These are phyloP conservation scores for Delphinella strobiligena DNA, from an alignment of 2,329 filamentous ascomycete genomes.

Conservation along the genomic window DNA sequence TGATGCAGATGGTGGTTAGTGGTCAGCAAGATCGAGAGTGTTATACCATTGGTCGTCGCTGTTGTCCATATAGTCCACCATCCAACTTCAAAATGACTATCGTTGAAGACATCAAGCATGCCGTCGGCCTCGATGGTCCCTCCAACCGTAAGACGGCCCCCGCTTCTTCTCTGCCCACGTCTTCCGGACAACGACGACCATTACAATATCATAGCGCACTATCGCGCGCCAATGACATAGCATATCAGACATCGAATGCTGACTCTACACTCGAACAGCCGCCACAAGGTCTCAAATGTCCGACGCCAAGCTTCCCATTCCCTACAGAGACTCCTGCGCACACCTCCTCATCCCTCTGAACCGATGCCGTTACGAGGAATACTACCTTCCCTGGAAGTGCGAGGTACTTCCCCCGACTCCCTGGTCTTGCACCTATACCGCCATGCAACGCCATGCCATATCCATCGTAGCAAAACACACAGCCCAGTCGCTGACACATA, in stretches of 20 bases:
- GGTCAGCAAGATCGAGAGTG: too few species aligned
- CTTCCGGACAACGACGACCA: too few species aligned
- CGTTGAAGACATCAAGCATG: slow-evolving; percentile 35
- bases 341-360: slow-evolving; percentile 92
- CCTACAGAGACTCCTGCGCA: slow-evolving; percentile 92
- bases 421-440: too few species aligned
- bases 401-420: slow-evolving; percentile 48
- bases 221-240: not conserved
- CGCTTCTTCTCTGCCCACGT: too few species aligned
- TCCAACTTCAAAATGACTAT: slow-evolving; percentile 24
- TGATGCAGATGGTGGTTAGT: too few species aligned
- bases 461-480: too few species aligned
- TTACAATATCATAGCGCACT: too few species aligned
- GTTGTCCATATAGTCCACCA: too few species aligned
- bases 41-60: too few species aligned
- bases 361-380: slow-evolving; percentile 81
- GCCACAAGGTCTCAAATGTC: slow-evolving; percentile 89
- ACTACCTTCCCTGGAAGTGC: slow-evolving; percentile 96
- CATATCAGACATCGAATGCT: slow-evolving; percentile 4
- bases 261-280: slow-evolving; percentile 34
- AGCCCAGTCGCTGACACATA: not conserved
- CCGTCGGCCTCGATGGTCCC: slow-evolving; percentile 30
- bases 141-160: slow-evolving; percentile 20
- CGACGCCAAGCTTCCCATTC: slow-evolving; percentile 72
- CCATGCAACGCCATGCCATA: too few species aligned